phyloP scores from a whole-genome alignment of 352 stramenopile genomes.

The Phytophthora constricta region DNA sequence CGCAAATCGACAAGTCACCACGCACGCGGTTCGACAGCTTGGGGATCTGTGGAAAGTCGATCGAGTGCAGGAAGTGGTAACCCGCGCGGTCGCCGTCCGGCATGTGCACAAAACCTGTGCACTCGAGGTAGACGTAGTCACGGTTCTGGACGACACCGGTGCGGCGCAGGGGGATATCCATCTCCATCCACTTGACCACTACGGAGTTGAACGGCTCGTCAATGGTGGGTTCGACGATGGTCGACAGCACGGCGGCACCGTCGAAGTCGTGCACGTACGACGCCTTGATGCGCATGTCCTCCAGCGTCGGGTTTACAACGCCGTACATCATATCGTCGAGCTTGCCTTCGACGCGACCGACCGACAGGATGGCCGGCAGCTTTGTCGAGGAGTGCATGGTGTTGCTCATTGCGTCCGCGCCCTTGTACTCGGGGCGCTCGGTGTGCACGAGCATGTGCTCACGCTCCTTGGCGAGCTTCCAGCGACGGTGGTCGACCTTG shows the following conservation, averaged over 20 bases:
- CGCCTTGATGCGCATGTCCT: conserved; percentile 48
- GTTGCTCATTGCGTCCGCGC: conserved; percentile 32
- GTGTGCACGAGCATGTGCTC: conserved; percentile 43
- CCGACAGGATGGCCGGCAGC: conserved; percentile 38
- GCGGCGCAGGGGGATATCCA: conserved; percentile 43
- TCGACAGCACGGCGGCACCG: conserved; percentile 42
- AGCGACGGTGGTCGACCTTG: conserved; percentile 35
- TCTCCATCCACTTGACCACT: conserved; percentile 53
- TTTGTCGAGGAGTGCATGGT: conserved; percentile 32
- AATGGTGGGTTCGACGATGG: conserved; percentile 35
- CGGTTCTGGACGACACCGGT: conserved; percentile 56
- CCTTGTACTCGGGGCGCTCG: conserved; percentile 40
- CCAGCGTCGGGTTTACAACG: conserved; percentile 40
- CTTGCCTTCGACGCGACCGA: conserved; percentile 37
- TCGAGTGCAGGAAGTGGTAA: conserved; percentile 71
- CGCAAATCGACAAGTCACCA: conserved; percentile 57
- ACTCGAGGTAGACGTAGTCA: conserved; percentile 69
- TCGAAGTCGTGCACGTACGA: conserved; percentile 45
- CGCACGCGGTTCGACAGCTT: conserved; percentile 46
- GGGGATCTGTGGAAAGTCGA: conserved; percentile 54
- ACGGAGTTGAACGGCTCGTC: conserved; percentile 43
- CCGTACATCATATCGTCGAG: conserved; percentile 56
- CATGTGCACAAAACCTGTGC: conserved; percentile 48
- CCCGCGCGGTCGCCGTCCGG: conserved; percentile 58
- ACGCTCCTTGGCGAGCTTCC: conserved; percentile 49